phyloP scores from a whole-genome alignment of 768 basidiomycete species.

The Rubroboletus pulcherrimus region DNA sequence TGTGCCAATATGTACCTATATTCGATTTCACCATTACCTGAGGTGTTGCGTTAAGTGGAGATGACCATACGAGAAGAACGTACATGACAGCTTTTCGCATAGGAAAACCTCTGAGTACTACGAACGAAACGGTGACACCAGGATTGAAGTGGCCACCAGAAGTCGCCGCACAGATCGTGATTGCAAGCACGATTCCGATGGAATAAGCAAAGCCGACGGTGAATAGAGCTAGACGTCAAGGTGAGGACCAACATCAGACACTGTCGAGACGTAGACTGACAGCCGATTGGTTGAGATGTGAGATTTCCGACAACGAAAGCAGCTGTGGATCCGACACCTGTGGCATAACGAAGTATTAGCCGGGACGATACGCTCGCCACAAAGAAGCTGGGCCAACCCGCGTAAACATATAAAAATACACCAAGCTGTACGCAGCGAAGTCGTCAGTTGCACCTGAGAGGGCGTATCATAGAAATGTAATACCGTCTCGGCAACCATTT shows the following conservation, averaged over 20 bases:
- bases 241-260: background rate
- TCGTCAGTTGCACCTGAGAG: background rate
- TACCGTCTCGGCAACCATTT: slow-evolving; percentile 62
- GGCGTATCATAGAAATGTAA: slow-evolving; percentile 1
- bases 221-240: slow-evolving; percentile 39
- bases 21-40: slow-evolving; percentile 10
- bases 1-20: slow-evolving; percentile 63
- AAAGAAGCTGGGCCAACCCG: slow-evolving; percentile 31
- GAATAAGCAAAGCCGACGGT: slow-evolving; percentile 58
- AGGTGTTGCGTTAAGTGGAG: background rate
- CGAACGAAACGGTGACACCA: slow-evolving; percentile 49
- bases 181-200: slow-evolving; percentile 56
- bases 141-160: slow-evolving; percentile 72
- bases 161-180: slow-evolving; percentile 47
- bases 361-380: background rate
- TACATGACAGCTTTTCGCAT: slow-evolving; percentile 48
- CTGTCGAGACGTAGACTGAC: slow-evolving; percentile 36
- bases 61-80: slow-evolving; percentile 15
- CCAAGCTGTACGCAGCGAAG: slow-evolving; percentile 42
- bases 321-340: slow-evolving; percentile 55
- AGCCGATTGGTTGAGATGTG: slow-evolving; percentile 43
- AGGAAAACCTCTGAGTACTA: slow-evolving; percentile 55
- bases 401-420: slow-evolving; percentile 58
- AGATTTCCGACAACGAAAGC: slow-evolving; percentile 47
- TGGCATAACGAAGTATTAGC: background rate